A percentile compares a stretch with the other conserved stretches of the same genome.
phyloP scores from a whole-genome alignment of 1,139 yeast genomes.

The Suhomyces bokatorum region DNA sequence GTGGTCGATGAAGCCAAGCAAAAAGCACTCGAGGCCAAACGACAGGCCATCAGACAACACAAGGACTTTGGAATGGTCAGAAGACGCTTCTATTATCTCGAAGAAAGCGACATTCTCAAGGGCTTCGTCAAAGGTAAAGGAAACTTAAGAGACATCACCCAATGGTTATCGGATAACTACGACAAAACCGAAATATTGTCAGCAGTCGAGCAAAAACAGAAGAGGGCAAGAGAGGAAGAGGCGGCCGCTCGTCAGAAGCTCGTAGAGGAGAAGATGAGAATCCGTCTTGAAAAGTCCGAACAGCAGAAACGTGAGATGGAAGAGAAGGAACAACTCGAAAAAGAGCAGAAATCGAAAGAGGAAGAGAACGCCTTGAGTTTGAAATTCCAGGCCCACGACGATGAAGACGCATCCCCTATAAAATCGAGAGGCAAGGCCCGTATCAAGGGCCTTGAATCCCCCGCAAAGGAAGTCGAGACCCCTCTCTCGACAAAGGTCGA shows the following conservation, averaged over 20 bases:
- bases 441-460: constrained; percentile 19
- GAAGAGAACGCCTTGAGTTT: background rate
- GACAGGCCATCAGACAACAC: constrained; percentile 44
- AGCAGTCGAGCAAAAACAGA: constrained; percentile 23
- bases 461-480: constrained; percentile 10
- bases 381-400: constrained; percentile 14
- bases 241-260: constrained; percentile 14
- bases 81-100: constrained; percentile 47
- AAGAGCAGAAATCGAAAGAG: constrained; percentile 9
- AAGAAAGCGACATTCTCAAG: constrained; percentile 54
- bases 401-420: constrained; percentile 37
- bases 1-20: constrained; percentile 26
- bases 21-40: constrained; percentile 34
- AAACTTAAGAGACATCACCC: constrained; percentile 54
- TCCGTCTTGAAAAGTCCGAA: constrained; percentile 18
- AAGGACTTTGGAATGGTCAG: constrained; percentile 51
- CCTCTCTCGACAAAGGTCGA: constrained; percentile 56
- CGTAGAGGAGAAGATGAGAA: constrained; percentile 19
- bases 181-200: constrained; percentile 32
- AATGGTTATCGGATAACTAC: constrained; percentile 45
- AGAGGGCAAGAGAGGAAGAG: constrained; percentile 10
- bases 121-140: constrained; percentile 63
- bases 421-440: constrained; percentile 37
- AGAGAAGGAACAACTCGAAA: constrained; percentile 16
- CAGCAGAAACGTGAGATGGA: constrained; percentile 14